A percentile compares a stretch with the other conserved stretches of the same genome.
These are phyloP conservation scores for Boechera retrofracta DNA, from an alignment of 345 rosid species.

Conservation along the genomic window DNA sequence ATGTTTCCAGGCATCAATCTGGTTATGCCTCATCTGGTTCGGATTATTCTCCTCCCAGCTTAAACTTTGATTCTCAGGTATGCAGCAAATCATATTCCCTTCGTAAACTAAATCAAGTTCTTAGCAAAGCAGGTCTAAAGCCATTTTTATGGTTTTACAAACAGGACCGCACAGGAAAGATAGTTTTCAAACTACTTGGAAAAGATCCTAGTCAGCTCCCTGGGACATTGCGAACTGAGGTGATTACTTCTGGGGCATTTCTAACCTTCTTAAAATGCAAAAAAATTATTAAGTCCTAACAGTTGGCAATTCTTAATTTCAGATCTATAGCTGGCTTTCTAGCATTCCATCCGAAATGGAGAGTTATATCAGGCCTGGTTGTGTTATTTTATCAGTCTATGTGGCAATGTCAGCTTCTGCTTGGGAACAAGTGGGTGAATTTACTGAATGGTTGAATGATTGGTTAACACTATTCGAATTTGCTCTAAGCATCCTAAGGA, in stretches of 20 bases:
- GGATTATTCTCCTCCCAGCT: conserved; percentile 79
- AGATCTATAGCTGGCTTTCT: conserved; percentile 90
- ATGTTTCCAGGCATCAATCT: conserved; percentile 54
- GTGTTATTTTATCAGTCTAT: conserved; percentile 78
- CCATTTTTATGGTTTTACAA: conserved; percentile 3
- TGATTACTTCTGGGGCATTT: conserved; percentile 31
- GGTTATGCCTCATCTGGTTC: conserved; percentile 90
- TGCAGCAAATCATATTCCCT: not conserved
- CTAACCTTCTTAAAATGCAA: not conserved
- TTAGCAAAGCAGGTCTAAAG: conserved; percentile 14
- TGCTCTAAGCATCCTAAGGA: conserved; percentile 45
- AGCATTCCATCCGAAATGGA: conserved; percentile 91
- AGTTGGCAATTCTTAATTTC: conserved; percentile 38
- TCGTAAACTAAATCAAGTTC: conserved; percentile 15
- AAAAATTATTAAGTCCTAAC: not conserved
- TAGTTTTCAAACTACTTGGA: conserved; percentile 68
- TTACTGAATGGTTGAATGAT: not conserved
- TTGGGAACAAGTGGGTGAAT: conserved; percentile 76
- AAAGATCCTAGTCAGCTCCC: conserved; percentile 85
- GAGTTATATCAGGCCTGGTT: conserved; percentile 94
- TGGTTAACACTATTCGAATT: not conserved
- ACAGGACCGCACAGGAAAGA: conserved; percentile 71
- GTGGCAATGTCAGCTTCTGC: conserved; percentile 68
- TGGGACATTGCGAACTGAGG: conserved; percentile 66
- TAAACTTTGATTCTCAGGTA: conserved; percentile 82